Evolutionary conservation across 768 basidiomycete genomes (phyloP), one percentile per base, ranked within the genome.

Genomic region (Galerina sulciceps): DNA sequence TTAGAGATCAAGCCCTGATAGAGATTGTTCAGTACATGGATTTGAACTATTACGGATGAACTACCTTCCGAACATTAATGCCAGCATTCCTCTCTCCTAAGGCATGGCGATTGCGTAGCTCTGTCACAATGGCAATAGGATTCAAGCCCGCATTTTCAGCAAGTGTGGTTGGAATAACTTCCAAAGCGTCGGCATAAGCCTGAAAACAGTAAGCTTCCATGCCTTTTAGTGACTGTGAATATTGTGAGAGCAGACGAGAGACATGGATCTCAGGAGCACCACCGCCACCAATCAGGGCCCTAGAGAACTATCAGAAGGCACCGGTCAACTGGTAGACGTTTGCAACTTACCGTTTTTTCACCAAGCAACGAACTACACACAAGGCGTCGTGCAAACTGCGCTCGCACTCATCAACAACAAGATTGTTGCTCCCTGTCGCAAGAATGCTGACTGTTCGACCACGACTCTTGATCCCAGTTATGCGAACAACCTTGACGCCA

Each of bases 131-230:
- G 6, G 94, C 89, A 64, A 99, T 98, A 6, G 97, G 94, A 75
- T 99, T 97, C 57, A 99, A 81, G 42, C 97, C 97, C 20, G 97
- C 97, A 71, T 99, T 99, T 77, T 99, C 97, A 22, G 97, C 97
- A 18, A 99, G 81, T 0, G 97, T 99, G 2, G 90, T 96, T 4
- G 97, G 97, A 61, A 99, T 99, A 61, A 99, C 92, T 74, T 99
- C 97, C 48, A 99, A 83, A 1, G 97, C 95, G 68, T 99, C 96
- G 26, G 97, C 96, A 69, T 94, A 99, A 3, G 95, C 96, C 67
- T 97, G 93, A 87, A 98, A 97, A 75, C 97, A 99, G 75, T 98
- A 99, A 9, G 96, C 93, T 74, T 99, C 96, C 90, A 98, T 98
- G 48, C 97, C 96, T 74, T 91, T 96, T 60, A 99, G 82, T 1